Evolutionary conservation across 768 basidiomycete genomes (phyloP).

Genomic region (Auricularia cornea): DNA sequence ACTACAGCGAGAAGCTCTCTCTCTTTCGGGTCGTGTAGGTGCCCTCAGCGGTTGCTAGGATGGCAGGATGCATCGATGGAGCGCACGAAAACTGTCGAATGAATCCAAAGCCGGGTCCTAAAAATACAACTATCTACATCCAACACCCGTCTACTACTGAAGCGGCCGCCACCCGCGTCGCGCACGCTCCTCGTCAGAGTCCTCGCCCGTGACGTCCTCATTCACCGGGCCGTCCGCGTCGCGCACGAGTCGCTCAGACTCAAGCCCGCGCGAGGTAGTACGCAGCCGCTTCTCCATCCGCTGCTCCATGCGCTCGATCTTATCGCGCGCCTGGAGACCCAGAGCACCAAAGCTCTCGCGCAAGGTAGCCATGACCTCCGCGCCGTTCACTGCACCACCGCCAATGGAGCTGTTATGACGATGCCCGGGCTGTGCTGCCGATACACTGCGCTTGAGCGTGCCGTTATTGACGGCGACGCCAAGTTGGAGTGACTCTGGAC

Average conservation of each 20-base stretch:
- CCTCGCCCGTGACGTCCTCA: neutral
- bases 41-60: too few species aligned
- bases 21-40: too few species aligned
- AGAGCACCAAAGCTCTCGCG: neutral
- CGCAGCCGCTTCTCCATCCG: neutral
- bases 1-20: too few species aligned
- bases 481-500: neutral
- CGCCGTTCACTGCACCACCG: neutral
- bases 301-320: neutral
- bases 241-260: neutral
- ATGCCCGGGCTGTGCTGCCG: neutral
- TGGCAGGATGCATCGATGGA: too few species aligned
- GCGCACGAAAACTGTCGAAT: too few species aligned
- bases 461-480: neutral
- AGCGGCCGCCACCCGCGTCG: neutral
- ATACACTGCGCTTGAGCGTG: neutral
- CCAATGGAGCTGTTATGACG: neutral
- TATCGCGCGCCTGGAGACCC: neutral
- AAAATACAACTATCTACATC: neutral
- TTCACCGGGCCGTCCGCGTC: neutral
- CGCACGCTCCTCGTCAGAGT: neutral
- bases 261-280: neutral
- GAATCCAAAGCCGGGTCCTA: too few species aligned
- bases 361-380: neutral
- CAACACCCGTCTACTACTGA: neutral